phyloP scores from a whole-genome alignment of 441 rosid genomes.

The Codiaeum variegatum region DNA sequence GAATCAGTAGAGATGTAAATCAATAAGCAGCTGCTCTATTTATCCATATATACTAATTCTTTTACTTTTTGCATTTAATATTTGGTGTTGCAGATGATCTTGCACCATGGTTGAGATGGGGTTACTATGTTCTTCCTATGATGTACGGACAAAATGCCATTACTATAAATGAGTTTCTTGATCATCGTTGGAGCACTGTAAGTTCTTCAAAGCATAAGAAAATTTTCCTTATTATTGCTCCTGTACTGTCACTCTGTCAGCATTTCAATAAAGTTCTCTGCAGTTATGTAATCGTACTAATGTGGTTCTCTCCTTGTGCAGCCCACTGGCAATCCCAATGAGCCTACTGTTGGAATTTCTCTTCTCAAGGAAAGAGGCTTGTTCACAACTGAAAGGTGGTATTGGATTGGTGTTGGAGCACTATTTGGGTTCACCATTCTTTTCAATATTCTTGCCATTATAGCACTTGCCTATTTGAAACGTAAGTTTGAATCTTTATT shows the following conservation, averaged over 20 bases:
- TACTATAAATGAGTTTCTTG: constrained; percentile 79
- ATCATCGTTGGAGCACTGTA: constrained; percentile 69
- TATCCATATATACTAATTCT: not conserved
- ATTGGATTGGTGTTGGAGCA: constrained; percentile 55
- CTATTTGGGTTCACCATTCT: constrained; percentile 48
- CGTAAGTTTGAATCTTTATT: constrained; percentile 34
- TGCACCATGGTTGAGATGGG: constrained; percentile 73
- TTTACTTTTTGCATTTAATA: not conserved
- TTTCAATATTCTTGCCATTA: constrained; percentile 46
- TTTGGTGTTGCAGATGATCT: constrained; percentile 51
- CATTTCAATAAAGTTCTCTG: not conserved
- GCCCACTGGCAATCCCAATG: constrained; percentile 29
- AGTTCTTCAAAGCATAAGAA: constrained; percentile 22
- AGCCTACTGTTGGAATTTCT: constrained; percentile 49
- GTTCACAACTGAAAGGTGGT: constrained; percentile 48
- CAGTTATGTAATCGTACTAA: not conserved
- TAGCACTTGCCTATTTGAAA: constrained; percentile 48
- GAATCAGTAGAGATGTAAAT: not conserved
- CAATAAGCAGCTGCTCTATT: not conserved
- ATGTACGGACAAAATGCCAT: constrained; percentile 92
- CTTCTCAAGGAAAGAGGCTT: constrained; percentile 52
- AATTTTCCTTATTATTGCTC: not conserved
- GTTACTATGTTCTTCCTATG: constrained; percentile 75
- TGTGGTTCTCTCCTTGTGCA: constrained; percentile 15
- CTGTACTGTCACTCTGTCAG: not conserved